Evolutionary conservation across 225 moss, liverwort and hornwort species (phyloP), one percentile per base, ranked within the genome.

Genomic region (Pseudoscleropodium purum): DNA sequence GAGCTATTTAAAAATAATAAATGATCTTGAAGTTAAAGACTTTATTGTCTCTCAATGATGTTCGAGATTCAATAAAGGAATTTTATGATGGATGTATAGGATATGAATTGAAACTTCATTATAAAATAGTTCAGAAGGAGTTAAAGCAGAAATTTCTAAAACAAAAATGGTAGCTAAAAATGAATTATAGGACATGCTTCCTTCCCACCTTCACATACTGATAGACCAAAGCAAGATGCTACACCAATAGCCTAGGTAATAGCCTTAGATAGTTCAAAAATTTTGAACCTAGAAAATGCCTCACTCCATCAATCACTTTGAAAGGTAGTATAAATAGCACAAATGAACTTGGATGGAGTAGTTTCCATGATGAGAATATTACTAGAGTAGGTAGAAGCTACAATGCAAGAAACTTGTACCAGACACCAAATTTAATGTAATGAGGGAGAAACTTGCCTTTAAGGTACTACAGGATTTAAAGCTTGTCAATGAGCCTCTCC

Each of bases 201-300:
- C 74, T 75, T 66, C 57, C 37, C 45, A 78, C 19, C 86, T 61
- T 83, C 34, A 61, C 83, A 68, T 51, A 83, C 57, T 39, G 52
- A 82, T 68, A 51, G 49, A 82, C 57, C 36, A 82, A 89, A n/a
- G 84, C 54, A 88, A 73, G 41, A 78, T 77, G 83, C 59, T 39
- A 59, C 77, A 83, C 30, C 81, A 41, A 81, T 30, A 81, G 30
- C 81, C 60, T 12, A 11, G 25, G 37, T 65, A 37, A 90, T 47
- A 51, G 62, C 49, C 90, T 45, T 37, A 45, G 66, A 75, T 66
- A 90, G 74, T n/a, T n/a, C n/a, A 56, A 84, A 84, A n/a, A 13
- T 79, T 72, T 11, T 27, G 67, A 82, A 97, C 97, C 96, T 96
- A 81, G 95, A 90, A 84, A 90, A 89, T 36, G 91, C 47, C 47